phyloP scores from a whole-genome alignment of 208 protist genomes.

The Angomonas deanei region DNA sequence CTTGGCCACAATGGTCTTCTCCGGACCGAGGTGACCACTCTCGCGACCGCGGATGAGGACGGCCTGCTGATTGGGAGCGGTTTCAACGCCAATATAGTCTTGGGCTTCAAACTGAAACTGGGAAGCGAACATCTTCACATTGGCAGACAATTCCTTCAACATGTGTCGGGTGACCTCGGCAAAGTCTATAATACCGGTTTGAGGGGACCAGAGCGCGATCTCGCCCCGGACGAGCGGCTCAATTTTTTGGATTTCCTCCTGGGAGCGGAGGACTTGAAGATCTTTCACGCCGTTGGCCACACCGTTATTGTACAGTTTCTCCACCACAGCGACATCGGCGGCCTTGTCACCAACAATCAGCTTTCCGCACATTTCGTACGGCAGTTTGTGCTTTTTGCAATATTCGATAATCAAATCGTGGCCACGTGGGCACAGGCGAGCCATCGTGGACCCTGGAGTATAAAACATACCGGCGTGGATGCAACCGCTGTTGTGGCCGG shows the following conservation, averaged over 20 bases:
- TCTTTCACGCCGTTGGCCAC: constrained; percentile 78
- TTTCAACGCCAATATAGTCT: constrained; percentile 68
- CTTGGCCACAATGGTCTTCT: constrained; percentile 59
- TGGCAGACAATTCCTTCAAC: constrained; percentile 43
- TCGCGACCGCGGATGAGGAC: constrained; percentile 80
- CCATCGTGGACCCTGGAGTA: constrained; percentile 62
- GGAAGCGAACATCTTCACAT: constrained; percentile 32
- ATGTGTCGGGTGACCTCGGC: constrained; percentile 64
- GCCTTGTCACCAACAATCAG: constrained; percentile 68
- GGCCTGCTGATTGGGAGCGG: constrained; percentile 32
- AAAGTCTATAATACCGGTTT: constrained; percentile 86
- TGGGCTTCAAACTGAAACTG: constrained; percentile 67
- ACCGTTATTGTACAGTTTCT: constrained; percentile 75
- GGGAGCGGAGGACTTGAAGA: constrained; percentile 52
- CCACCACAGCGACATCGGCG: constrained; percentile 37
- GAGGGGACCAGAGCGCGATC: constrained; percentile 76
- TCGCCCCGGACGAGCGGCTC: constrained; percentile 73
- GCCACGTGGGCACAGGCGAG: constrained; percentile 81
- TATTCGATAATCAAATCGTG: constrained; percentile 84
- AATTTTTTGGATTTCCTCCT: constrained; percentile 60
- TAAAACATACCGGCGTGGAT: constrained; percentile 93
- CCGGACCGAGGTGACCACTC: constrained; percentile 54
- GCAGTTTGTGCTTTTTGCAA: constrained; percentile 75
- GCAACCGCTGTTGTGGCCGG: constrained; percentile 87
- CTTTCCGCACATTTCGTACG: constrained; percentile 82